Conservation (phyloP, 768 basidiomycete species). For the Postia placenta region DNA sequence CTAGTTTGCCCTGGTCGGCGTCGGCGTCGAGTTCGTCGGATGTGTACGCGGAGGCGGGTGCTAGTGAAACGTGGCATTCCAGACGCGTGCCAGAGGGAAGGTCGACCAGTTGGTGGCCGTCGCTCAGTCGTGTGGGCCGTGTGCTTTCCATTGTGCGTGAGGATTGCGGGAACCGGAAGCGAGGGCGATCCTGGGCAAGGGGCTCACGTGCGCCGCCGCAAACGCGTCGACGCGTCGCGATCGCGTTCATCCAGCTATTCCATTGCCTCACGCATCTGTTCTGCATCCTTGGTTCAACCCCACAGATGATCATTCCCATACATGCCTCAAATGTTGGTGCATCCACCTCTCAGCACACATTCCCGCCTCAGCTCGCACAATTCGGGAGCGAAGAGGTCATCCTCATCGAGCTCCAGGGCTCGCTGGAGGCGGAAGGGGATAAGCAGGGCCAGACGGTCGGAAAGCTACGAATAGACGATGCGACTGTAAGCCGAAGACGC, state of each 20-base stretch:
- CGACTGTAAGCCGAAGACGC: slow-evolving; percentile 38
- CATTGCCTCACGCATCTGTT: not conserved
- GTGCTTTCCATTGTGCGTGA: too few relatives aligned
- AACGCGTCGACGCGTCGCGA: slow-evolving; percentile 1
- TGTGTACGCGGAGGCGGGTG: not conserved
- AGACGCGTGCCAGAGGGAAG: slow-evolving; percentile 19
- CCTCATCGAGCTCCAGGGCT: slow-evolving; percentile 85
- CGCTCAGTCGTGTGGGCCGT: not conserved
- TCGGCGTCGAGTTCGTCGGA: not conserved
- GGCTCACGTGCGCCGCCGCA: slow-evolving; percentile 2
- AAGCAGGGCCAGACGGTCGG: slow-evolving; percentile 73
- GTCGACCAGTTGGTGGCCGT: slow-evolving; percentile 9
- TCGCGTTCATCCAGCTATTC: too few relatives aligned
- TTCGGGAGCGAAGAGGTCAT: slow-evolving; percentile 78
- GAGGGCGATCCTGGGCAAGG: too few relatives aligned
- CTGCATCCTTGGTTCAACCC: not conserved
- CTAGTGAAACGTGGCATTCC: slow-evolving; percentile 13
- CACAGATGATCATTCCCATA: slow-evolving; percentile 63
- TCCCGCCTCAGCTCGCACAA: slow-evolving; percentile 60
- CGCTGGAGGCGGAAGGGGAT: slow-evolving; percentile 65
- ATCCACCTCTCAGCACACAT: slow-evolving; percentile 30
- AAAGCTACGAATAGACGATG: slow-evolving; percentile 58
- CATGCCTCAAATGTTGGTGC: slow-evolving; percentile 29
- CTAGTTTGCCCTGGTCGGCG: slow-evolving; percentile 36
- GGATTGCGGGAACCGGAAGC: not conserved